Percentiles rank a stretch among this genome's conserved stretches.
phyloP scores from a whole-genome alignment of 345 rosid genomes.

The Noccaea caerulescens region DNA sequence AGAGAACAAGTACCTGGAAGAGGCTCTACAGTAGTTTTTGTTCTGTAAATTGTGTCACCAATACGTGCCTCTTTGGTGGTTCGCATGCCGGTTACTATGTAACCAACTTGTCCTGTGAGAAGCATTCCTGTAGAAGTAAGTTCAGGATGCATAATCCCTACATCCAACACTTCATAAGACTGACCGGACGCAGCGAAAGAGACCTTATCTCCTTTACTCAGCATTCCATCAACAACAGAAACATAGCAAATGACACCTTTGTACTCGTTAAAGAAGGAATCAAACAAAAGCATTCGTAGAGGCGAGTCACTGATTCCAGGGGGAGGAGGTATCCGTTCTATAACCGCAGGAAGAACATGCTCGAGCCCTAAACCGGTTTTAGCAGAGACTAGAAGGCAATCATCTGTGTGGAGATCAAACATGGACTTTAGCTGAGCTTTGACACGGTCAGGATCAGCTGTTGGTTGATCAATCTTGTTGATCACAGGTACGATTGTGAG shows the following conservation, averaged over 20 bases:
- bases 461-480: conserved; percentile 96
- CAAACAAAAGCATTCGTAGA: conserved; percentile 91
- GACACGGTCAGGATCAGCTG: conserved; percentile 97
- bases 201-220: conserved; percentile 90
- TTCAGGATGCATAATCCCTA: conserved; percentile 97
- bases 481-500: conserved; percentile 80
- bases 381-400: conserved; percentile 91
- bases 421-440: conserved; percentile 93
- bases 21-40: conserved; percentile 66
- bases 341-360: conserved; percentile 89
- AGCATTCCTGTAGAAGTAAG: conserved; percentile 90
- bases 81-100: conserved; percentile 94
- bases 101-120: conserved; percentile 94
- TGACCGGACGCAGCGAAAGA: conserved; percentile 84
- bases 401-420: conserved; percentile 88
- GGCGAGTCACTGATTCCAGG: conserved; percentile 68
- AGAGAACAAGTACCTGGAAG: conserved; percentile 68
- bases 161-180: conserved; percentile 78
- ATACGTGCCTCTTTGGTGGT: conserved; percentile 96
- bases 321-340: conserved; percentile 85
- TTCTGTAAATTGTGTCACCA: conserved; percentile 81
- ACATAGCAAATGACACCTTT: conserved; percentile 95
- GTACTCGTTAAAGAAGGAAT: conserved; percentile 93
- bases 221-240: conserved; percentile 84
- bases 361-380: conserved; percentile 95